Evolutionary conservation across 2,329 filamentous ascomycete genomes (phyloP), one percentile per base, ranked within the genome.

Genomic region (Alternaria sp.): DNA sequence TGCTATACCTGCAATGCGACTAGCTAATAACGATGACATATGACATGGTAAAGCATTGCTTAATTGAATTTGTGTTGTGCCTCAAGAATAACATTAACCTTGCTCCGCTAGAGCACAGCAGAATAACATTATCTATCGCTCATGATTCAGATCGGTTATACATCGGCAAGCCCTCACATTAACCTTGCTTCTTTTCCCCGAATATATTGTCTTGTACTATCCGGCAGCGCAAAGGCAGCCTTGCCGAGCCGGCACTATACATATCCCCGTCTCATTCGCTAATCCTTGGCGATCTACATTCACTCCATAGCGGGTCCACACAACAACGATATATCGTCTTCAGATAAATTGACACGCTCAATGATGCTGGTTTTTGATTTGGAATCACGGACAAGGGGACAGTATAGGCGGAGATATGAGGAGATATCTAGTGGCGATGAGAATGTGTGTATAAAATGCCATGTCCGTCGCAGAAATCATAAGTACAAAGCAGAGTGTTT

Each of bases 1-100:
- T 61, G 48, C 34, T 49, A 28, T 14, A 51, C 54, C 59, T 57
- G 57, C 59, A 65, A 62, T n/a, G 54, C 41, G 46, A 51, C 63
- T 65, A 64, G 62, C 63, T 59, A 52, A 46, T 65, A 62, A 67
- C 59, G 66, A 69, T 43, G 47, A 60, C 41, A 49, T n/a, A 62
- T 62, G 65, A 65, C 24, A 53, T 46, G 36, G 41, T 42, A 42
- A 41, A 34, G 3, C 30, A 30, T 49, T 3, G 14, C 32, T 16
- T 8, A 20, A n/a, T 20, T 8, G 11, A 24, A 7, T 16, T 24
- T 42, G 12, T 24, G 4, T 49, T 12, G 32, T 24, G 46, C 32
- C 30, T 22, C 20, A 4, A 36, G 24, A n/a, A 24, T 26, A n/a
- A 9, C 22, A 8, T 11, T 18, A 7, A 49, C 20, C 30, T n/a